Evolutionary conservation across 2,329 filamentous ascomycete species (phyloP).

Genomic region (Colletotrichum ledebouriae): DNA sequence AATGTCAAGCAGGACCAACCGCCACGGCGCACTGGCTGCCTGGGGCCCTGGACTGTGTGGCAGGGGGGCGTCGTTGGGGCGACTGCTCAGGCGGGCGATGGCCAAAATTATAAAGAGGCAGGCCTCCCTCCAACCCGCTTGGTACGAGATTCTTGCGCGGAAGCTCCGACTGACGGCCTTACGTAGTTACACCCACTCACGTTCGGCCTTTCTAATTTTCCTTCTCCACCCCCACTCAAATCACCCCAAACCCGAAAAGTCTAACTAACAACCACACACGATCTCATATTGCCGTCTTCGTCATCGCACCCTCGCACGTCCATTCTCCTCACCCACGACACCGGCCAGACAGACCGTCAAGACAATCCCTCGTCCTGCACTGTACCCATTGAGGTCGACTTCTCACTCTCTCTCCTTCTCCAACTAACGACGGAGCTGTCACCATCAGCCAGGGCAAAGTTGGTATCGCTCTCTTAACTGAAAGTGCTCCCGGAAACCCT

Average conservation of each 20-base stretch:
- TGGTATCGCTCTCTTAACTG: conserved; percentile 39
- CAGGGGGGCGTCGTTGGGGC: conserved; percentile 56
- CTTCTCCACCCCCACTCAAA: conserved; percentile 48
- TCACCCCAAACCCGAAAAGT: conserved; percentile 26
- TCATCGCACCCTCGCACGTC: conserved; percentile 15
- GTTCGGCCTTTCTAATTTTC: conserved; percentile 60
- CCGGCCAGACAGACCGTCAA: not conserved
- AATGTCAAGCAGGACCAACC: conserved; percentile 56
- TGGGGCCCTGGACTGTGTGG: conserved; percentile 36
- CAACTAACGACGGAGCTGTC: conserved; percentile 37
- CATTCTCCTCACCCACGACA: not conserved
- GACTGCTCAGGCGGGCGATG: conserved; percentile 53
- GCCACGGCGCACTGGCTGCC: conserved; percentile 55
- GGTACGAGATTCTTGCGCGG: conserved; percentile 65
- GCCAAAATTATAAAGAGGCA: conserved; percentile 70
- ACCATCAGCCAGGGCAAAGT: conserved; percentile 22
- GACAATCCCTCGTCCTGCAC: not conserved
- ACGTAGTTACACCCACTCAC: conserved; percentile 59
- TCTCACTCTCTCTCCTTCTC: conserved; percentile 7
- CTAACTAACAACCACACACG: conserved; percentile 42
- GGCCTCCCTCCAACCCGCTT: conserved; percentile 66
- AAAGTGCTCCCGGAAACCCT: conserved; percentile 24
- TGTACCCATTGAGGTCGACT: conserved; percentile 20
- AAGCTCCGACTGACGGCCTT: conserved; percentile 69
- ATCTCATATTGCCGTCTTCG: conserved; percentile 34